Conservation (phyloP, 495 filamentous ascomycete species). For the Penicillium lagena region DNA sequence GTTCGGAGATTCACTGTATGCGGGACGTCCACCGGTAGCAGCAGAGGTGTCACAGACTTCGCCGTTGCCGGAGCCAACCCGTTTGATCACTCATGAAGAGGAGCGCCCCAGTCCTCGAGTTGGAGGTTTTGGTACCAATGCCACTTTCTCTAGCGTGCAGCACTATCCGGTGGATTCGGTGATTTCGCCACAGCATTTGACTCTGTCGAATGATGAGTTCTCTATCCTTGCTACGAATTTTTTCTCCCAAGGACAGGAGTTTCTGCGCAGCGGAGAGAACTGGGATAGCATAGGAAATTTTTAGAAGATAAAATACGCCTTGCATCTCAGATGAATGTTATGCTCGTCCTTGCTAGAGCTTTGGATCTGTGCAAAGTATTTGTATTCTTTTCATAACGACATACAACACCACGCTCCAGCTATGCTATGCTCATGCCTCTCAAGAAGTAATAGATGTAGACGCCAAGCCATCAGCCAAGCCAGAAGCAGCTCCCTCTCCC, state of each 20-base stretch:
- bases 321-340: neutral
- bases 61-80: constrained; percentile 37
- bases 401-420: neutral
- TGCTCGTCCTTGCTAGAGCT: no score
- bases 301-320: constrained; percentile 2
- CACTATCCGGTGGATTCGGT: constrained; percentile 16
- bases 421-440: no score
- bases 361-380: no score
- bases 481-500: neutral
- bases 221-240: constrained; percentile 44
- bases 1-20: constrained; percentile 36
- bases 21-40: constrained; percentile 11
- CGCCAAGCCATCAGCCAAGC: neutral
- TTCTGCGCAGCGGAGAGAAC: constrained; percentile 31
- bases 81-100: constrained; percentile 21
- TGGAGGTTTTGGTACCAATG: constrained; percentile 8
- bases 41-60: constrained; percentile 40
- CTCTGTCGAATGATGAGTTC: constrained; percentile 37
- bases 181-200: constrained; percentile 20
- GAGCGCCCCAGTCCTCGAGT: constrained; percentile 6
- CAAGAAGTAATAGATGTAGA: no score
- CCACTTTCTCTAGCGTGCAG: constrained; percentile 7
- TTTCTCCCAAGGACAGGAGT: constrained; percentile 40
- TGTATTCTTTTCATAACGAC: neutral
- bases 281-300: constrained; percentile 37